A percentile compares a stretch with the other conserved stretches of the same genome.
phyloP scores from a whole-genome alignment of 768 basidiomycete genomes.

The Tephrocybe sp. region DNA sequence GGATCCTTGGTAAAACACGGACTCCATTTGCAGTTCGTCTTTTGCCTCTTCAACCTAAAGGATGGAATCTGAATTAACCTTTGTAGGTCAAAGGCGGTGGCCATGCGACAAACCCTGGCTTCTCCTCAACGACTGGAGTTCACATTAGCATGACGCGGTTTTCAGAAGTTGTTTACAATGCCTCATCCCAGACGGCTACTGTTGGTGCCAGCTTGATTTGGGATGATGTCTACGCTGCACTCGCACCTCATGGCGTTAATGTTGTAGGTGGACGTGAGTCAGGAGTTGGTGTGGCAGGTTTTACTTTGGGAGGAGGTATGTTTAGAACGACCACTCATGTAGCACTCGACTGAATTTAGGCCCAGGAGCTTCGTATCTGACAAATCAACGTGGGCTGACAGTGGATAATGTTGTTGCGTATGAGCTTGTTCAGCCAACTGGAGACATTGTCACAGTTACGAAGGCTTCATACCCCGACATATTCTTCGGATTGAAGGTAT shows the following conservation, averaged over 20 bases:
- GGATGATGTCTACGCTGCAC: slow-evolving; percentile 59
- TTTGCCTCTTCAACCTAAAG: no score
- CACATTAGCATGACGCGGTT: slow-evolving; percentile 56
- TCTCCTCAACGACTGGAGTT: slow-evolving; percentile 59
- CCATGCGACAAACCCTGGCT: slow-evolving; percentile 51
- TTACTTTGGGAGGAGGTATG: slow-evolving; percentile 54
- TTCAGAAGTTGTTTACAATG: slow-evolving; percentile 39
- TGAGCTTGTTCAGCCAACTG: slow-evolving; percentile 57
- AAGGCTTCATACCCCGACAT: slow-evolving; percentile 30
- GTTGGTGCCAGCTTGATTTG: slow-evolving; percentile 51
- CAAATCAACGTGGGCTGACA: slow-evolving; percentile 59
- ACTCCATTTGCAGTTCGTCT: no score
- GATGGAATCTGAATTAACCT: no score
- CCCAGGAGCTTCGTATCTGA: slow-evolving; percentile 59
- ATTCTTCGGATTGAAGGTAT: slow-evolving; percentile 41
- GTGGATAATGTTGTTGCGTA: slow-evolving; percentile 50
- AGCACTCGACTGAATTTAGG: slow-evolving; percentile 24
- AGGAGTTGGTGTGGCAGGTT: slow-evolving; percentile 59
- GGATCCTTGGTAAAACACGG: no score
- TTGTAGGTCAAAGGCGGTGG: slow-evolving; percentile 66
- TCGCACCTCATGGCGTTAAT: slow-evolving; percentile 45
- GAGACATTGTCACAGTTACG: slow-evolving; percentile 36
- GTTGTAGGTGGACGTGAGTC: slow-evolving; percentile 59
- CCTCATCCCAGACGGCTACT: slow-evolving; percentile 32
- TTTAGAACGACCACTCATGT: no score